Evolutionary conservation across 1,284 basidiomycete species (phyloP).

Genomic region (Puccinia polysora): DNA sequence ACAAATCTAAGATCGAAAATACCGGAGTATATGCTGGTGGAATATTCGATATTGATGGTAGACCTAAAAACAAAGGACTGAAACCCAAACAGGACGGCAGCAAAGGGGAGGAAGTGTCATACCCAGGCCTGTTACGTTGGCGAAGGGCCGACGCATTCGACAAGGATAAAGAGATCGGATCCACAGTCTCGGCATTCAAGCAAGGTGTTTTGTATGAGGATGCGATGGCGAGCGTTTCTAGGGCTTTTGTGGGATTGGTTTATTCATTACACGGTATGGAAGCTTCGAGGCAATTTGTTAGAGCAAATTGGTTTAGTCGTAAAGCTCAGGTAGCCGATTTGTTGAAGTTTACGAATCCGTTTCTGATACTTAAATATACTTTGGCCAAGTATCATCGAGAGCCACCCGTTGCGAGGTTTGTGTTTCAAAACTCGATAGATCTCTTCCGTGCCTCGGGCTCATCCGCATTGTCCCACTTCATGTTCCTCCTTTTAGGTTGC

Average conservation of each 20-base stretch:
- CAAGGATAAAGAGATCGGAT: conserved; percentile 22
- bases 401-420: conserved; percentile 59
- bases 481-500: no score
- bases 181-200: conserved; percentile 43
- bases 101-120: conserved; percentile 33
- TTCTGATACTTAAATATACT: conserved; percentile 52
- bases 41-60: conserved; percentile 36
- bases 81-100: conserved; percentile 35
- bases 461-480: no score
- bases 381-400: conserved; percentile 51
- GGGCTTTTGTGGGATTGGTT: conserved; percentile 58
- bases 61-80: conserved; percentile 42
- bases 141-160: conserved; percentile 23
- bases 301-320: conserved; percentile 77
- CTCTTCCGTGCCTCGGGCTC: no score
- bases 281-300: conserved; percentile 73
- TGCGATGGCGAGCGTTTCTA: conserved; percentile 55
- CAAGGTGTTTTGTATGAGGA: conserved; percentile 52
- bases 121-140: conserved; percentile 40
- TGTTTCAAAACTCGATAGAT: no score
- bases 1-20: conserved; percentile 34
- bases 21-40: conserved; percentile 39
- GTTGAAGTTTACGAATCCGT: conserved; percentile 66
- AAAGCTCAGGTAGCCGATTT: conserved; percentile 48
- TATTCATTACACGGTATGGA: conserved; percentile 70